Percentiles rank a stretch among this genome's conserved stretches.
These are phyloP conservation scores for Discostella stelligeroides DNA, from an alignment of 108 stramenopile species.

Conservation along the genomic window DNA sequence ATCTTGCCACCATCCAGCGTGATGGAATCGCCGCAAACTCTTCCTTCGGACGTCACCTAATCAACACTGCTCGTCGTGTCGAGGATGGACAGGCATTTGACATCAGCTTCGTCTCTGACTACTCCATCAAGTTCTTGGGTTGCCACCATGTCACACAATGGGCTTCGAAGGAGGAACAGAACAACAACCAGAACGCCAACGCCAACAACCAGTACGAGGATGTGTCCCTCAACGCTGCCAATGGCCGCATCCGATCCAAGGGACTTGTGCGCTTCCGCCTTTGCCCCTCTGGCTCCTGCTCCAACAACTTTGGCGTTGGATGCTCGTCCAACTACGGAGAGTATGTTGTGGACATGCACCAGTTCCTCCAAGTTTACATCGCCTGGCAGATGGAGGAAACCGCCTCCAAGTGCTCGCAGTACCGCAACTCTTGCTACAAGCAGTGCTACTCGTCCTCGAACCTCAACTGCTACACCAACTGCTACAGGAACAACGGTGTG, in stretches of 20 bases:
- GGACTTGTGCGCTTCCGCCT: conserved; percentile 85
- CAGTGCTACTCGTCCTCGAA: conserved; percentile 47
- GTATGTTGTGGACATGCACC: conserved; percentile 82
- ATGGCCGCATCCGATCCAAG: conserved; percentile 71
- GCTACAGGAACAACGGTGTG: conserved; percentile 42
- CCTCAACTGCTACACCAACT: conserved; percentile 49
- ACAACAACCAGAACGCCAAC: conserved; percentile 38
- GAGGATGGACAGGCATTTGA: conserved; percentile 33
- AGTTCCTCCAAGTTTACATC: conserved; percentile 60
- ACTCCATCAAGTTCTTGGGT: conserved; percentile 85
- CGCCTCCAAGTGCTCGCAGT: conserved; percentile 48
- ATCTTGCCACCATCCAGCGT: conserved; percentile 36
- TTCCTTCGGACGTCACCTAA: conserved; percentile 54
- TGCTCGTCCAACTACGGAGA: conserved; percentile 77
- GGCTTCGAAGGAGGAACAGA: conserved; percentile 33
- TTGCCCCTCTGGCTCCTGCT: conserved; percentile 71
- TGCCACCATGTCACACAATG: conserved; percentile 85
- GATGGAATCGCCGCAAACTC: conserved; percentile 60
- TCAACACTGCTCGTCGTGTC: conserved; percentile 58
- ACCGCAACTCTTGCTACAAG: conserved; percentile 51
- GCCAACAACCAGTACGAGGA: conserved; percentile 59
- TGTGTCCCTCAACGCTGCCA: conserved; percentile 37
- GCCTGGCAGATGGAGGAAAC: conserved; percentile 53
- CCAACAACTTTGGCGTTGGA: conserved; percentile 49
- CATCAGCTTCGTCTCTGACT: conserved; percentile 56